Evolutionary conservation across 164 flowering plant genomes (phyloP), one percentile per base, ranked within the genome.

Genomic region (Aristolochia contorta): DNA sequence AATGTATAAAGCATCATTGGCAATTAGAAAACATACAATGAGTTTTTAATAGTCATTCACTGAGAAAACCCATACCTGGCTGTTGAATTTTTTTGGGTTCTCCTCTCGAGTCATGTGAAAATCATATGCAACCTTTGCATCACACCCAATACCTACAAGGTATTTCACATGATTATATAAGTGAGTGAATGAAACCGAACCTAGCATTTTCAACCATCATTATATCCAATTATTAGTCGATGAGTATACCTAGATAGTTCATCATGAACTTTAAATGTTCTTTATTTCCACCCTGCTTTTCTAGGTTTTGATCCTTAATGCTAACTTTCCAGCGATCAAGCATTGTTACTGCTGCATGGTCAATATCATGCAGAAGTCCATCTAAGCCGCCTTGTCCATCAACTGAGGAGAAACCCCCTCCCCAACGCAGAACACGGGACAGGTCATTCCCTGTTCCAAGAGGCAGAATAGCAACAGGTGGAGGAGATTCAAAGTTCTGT

Each of bases 361-460:
- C 75, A 47, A 87, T 74, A 61, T 84, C 84, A 66, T 81, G 76
- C 62, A 86, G 65, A 71, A 82, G 63, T 22, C 76, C 72, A 70
- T 75, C 71, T 65, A 86, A 70, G 41, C 89, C 82, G 60, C 86
- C 87, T 64, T 77, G 82, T 60, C 84, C 80, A 61, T 76, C 82
- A 54, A 77, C 69, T 5, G 65, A 58, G 21, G 82, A 73, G 58
- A 81, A 81, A n/a, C 94, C 88, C 59, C 89, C 78, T 33, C 94
- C 94, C 94, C 94, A 87, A 23, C 65, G 74, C 69, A 87, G 64
- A 62, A 84, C 88, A 69, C 94, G 77, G 41, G 94, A 78, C 64
- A 87, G 64, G 78, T 87, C 94, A 72, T 87, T 87, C 65, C 94
- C 94, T 6, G 94, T 87, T 22, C 94, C 94, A 43, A 81, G 58